These are phyloP conservation scores for Furcasterigmium sp. DNA, from an alignment of 2,329 filamentous ascomycete genomes.

Conservation along the genomic window DNA sequence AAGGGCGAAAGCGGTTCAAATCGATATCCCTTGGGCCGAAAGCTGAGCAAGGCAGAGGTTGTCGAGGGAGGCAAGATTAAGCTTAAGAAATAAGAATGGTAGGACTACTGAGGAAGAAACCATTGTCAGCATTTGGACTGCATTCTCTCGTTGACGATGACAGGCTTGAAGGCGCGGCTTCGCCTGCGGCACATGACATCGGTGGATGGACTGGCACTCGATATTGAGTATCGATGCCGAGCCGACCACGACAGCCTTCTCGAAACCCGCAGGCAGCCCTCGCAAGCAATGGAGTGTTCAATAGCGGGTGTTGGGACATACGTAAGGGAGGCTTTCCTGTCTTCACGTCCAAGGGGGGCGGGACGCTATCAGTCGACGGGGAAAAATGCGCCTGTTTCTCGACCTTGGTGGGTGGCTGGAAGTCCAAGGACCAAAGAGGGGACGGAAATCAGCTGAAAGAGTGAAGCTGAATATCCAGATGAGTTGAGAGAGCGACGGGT, in stretches of 20 bases:
- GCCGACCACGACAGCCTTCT: not conserved
- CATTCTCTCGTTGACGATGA: too few species aligned
- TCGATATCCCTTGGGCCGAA: not conserved
- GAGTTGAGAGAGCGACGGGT: constrained; percentile 12
- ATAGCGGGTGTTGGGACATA: not conserved
- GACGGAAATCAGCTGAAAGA: constrained; percentile 42
- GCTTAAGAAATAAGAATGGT: constrained; percentile 1
- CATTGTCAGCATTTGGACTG: not conserved
- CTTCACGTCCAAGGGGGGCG: not conserved
- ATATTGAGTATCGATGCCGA: not conserved
- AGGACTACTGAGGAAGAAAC: not conserved
- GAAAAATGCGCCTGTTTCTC: constrained; percentile 5
- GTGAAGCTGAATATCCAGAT: constrained; percentile 36
- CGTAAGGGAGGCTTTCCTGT: constrained; percentile 3
- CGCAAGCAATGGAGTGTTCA: not conserved
- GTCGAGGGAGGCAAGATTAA: not conserved
- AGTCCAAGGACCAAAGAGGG: constrained; percentile 29
- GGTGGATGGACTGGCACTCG: not conserved
- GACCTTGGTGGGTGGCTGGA: not conserved
- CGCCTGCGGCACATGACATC: too few species aligned
- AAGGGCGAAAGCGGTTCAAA: not conserved
- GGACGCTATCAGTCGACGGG: not conserved
- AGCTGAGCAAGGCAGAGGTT: not conserved
- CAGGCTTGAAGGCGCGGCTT: too few species aligned
- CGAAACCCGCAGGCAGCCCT: not conserved